Percentiles rank a stretch among this genome's conserved stretches.
phyloP scores from a whole-genome alignment of 176 grass and related monocot genomes.

The Rhynchospora pubera region DNA sequence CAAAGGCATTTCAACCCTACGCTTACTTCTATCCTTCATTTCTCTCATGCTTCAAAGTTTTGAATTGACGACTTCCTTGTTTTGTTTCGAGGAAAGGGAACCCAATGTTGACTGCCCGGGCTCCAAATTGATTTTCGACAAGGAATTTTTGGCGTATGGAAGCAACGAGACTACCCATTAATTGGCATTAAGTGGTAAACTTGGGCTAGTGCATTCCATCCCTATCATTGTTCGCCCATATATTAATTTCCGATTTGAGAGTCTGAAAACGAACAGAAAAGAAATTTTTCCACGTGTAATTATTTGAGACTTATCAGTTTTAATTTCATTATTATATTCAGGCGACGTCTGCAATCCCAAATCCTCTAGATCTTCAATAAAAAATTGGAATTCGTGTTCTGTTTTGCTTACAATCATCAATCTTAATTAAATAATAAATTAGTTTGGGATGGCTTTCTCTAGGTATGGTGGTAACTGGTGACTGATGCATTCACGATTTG shows the following conservation, averaged over 20 bases:
- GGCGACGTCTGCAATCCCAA: too few relatives aligned
- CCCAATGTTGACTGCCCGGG: neutral
- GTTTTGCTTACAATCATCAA: too few relatives aligned
- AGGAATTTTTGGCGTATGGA: neutral
- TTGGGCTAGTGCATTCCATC: neutral
- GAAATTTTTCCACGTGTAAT: neutral
- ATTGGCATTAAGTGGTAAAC: too few relatives aligned
- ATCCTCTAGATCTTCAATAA: neutral
- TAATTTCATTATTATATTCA: neutral
- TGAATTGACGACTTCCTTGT: constrained; percentile 3
- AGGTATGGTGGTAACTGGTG: too few relatives aligned
- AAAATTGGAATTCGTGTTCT: too few relatives aligned
- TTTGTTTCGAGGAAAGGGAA: neutral
- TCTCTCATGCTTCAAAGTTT: neutral
- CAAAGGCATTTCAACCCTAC: neutral
- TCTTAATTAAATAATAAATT: too few relatives aligned
- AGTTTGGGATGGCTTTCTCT: too few relatives aligned
- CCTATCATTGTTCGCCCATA: neutral
- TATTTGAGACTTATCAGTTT: neutral
- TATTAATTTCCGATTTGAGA: neutral
- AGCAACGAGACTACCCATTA: neutral
- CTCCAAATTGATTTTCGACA: neutral
- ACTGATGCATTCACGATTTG: too few relatives aligned
- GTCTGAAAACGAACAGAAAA: neutral
- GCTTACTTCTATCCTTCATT: neutral